These are phyloP conservation scores for Podospora bellae-mahoneyi DNA, from an alignment of 495 filamentous ascomycete genomes.

Conservation along the genomic window DNA sequence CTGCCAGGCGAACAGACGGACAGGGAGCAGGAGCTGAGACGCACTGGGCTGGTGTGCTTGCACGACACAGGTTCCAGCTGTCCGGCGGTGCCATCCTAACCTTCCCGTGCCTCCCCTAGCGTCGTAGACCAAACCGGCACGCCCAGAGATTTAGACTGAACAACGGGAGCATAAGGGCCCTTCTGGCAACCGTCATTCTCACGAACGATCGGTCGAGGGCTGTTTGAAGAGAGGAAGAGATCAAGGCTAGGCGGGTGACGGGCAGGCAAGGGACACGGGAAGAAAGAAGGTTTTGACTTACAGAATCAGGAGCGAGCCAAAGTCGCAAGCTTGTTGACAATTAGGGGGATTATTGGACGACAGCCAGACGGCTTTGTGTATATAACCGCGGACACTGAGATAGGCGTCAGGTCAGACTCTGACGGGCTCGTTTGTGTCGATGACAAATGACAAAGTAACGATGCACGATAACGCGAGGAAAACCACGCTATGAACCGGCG, in stretches of 20 bases:
- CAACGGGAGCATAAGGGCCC: background rate
- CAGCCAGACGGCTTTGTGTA: background rate
- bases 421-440: conserved; percentile 1
- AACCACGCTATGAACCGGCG: conserved; percentile 10
- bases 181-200: conserved; percentile 1
- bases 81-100: conserved; percentile 9
- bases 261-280: background rate
- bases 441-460: conserved; percentile 11
- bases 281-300: conserved; percentile 26
- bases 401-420: conserved; percentile 8
- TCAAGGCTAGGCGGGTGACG: background rate
- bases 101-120: background rate
- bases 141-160: background rate
- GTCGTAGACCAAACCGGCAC: background rate
- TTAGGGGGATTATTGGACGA: background rate
- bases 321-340: conserved; percentile 1
- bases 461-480: conserved; percentile 11
- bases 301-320: conserved; percentile 10
- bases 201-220: background rate
- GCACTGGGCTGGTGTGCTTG: conserved; percentile 6
- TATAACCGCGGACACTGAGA: background rate
- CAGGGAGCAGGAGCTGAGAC: conserved; percentile 10
- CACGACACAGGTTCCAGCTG: conserved; percentile 8
- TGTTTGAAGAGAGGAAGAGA: background rate
- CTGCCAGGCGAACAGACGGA: background rate